Base-by-base conservation (phyloP, 2,329 filamentous ascomycete species). In the Pseudogymnoascus sp. region DNA sequence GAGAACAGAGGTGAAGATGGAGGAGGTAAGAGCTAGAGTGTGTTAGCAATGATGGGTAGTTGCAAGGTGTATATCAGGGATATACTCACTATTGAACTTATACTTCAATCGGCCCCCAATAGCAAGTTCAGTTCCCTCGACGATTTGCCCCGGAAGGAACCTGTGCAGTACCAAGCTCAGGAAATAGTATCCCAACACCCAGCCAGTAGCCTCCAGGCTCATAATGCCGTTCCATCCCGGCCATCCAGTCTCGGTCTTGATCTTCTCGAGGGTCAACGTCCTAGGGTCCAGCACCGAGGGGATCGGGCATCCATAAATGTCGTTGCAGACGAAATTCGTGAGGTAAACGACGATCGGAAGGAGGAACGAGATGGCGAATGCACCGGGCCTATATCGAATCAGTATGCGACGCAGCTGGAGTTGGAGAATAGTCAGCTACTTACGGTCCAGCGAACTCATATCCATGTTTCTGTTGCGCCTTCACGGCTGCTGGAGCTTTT, bases 271-370 rank as follows among this genome's bases (percentile, higher is more conserved):
- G 43, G 86, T 86, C 65, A 96, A 78, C 7, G 84, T 89, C 63
- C 83, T 86, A 33, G 90, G 92, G 68, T 83, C 81, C 38, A 96
- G 82, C 7, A 93, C 81, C 3, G 90, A 91, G 3, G 93, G 91
- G 2, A 90, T 88, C 56, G 93, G 95, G 73, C 95, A 98, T 64
- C 95, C 93, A 7, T 91, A 89, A 67, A 96, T 80, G 75, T 98
- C 93, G 78, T 97, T 98, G 82, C 93, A 97, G 70, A 89, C 80
- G 73, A 97, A 96, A 56, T 87, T 83, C 72, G 93, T 88, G 70
- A 87, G 74, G 77, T 95, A 96, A 69, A 91, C 84, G 67, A 93
- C 82, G 43, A 92, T 65, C 0, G 93, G 93, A 0, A 97, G 85
- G 63, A 88, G 87, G 70, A 96, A 88, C 6, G 89, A 89, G 71